These are phyloP conservation scores for Pyrenophora seminiperda DNA, from an alignment of 2,329 filamentous ascomycete species.

Conservation along the genomic window DNA sequence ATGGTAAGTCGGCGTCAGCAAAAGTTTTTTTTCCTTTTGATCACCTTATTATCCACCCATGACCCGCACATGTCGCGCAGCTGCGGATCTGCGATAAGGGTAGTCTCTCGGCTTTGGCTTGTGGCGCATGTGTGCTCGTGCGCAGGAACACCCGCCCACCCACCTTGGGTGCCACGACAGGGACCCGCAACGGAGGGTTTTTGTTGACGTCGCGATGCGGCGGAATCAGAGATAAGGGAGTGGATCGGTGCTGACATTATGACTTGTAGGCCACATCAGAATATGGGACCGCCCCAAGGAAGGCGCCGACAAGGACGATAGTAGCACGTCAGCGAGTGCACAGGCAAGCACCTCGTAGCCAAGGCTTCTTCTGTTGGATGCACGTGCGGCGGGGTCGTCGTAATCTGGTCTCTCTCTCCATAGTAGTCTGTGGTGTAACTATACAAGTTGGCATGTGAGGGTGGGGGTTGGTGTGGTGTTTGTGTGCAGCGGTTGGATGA, in stretches of 20 bases:
- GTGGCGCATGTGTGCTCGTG: conserved; percentile 20
- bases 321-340: conserved; percentile 32
- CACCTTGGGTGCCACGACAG: conserved; percentile 8
- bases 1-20: conserved; percentile 64
- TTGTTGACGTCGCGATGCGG: conserved; percentile 22
- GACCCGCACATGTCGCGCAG: conserved; percentile 14
- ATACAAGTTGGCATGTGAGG: not conserved
- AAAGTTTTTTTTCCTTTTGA: conserved; percentile 16
- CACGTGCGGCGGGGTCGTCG: too few species aligned
- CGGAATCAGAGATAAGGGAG: conserved; percentile 21
- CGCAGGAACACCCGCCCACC: conserved; percentile 34
- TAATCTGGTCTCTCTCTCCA: too few species aligned
- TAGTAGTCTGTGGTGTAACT: conserved; percentile 1
- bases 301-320: conserved; percentile 45
- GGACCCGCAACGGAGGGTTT: conserved; percentile 10
- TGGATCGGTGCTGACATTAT: conserved; percentile 24
- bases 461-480: not conserved
- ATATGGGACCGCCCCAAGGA: conserved; percentile 72
- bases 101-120: conserved; percentile 27
- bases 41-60: conserved; percentile 14
- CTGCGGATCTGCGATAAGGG: conserved; percentile 29
- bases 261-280: conserved; percentile 68
- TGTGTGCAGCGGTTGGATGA: not conserved
- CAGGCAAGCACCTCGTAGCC: conserved; percentile 21
- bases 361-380: too few species aligned